These are phyloP conservation scores for Chaetoceros muelleri DNA, from an alignment of 108 stramenopile genomes.

Conservation along the genomic window DNA sequence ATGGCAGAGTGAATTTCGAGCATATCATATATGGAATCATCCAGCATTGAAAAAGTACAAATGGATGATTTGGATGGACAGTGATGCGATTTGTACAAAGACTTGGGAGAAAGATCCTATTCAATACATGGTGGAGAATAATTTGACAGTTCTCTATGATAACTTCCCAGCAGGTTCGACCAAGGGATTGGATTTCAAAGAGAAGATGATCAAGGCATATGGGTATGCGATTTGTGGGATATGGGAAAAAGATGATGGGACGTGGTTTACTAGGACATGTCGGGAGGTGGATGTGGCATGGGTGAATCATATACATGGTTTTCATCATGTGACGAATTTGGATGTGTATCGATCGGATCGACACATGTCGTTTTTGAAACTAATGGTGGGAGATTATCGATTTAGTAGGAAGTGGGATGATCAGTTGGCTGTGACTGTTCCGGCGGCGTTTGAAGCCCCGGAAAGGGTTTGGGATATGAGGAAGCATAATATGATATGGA, in stretches of 20 bases:
- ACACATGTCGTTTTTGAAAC: conserved; percentile 7
- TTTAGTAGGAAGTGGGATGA: conserved; percentile 30
- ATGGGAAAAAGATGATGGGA: no score
- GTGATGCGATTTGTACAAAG: conserved; percentile 21
- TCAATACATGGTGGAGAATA: conserved; percentile 13
- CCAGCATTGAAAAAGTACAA: conserved; percentile 23
- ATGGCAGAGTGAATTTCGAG: conserved; percentile 45
- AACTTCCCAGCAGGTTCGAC: conserved; percentile 11
- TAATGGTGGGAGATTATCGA: conserved; percentile 25
- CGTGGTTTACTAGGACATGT: no score
- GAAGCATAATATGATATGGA: conserved; percentile 7
- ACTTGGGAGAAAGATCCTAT: conserved; percentile 27
- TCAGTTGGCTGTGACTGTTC: conserved; percentile 35
- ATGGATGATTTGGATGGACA: conserved; percentile 33
- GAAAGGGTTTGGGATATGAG: conserved; percentile 22
- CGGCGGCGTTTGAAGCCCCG: conserved; percentile 29
- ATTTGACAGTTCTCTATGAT: conserved; percentile 19
- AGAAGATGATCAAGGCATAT: not conserved
- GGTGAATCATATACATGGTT: conserved; percentile 38
- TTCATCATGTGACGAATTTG: conserved; percentile 35
- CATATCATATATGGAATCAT: conserved; percentile 33
- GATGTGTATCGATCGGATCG: conserved; percentile 26
- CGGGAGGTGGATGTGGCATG: no score
- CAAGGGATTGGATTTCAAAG: conserved; percentile 2
- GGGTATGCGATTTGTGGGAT: not conserved